phyloP scores from a whole-genome alignment of 768 basidiomycete species.

The Tubosaeta sp. region DNA sequence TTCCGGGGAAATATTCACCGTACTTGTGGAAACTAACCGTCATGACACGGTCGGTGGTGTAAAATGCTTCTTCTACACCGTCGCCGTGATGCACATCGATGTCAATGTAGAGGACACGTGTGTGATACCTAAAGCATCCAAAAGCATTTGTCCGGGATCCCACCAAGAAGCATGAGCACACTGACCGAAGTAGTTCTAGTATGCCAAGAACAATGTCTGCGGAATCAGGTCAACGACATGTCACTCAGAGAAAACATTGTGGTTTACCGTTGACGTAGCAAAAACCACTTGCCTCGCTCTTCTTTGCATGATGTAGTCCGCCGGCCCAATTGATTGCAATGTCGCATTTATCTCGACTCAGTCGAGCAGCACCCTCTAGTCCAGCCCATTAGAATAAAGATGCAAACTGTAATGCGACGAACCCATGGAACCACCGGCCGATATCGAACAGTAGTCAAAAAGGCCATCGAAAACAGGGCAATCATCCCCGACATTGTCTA shows the following conservation, averaged over 20 bases:
- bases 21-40: slow-evolving; percentile 98
- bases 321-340: slow-evolving; percentile 99
- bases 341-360: slow-evolving; percentile 96
- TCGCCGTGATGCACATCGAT: slow-evolving; percentile 99
- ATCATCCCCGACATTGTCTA: slow-evolving; percentile 98
- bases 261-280: slow-evolving; percentile 92
- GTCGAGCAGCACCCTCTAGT: slow-evolving; percentile 91
- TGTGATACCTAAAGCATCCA: slow-evolving; percentile 65
- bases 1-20: slow-evolving; percentile 98
- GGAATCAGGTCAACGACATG: slow-evolving; percentile 1
- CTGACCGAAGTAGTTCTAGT: slow-evolving; percentile 82
- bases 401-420: slow-evolving; percentile 22
- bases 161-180: slow-evolving; percentile 1
- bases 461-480: slow-evolving; percentile 98
- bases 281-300: slow-evolving; percentile 98
- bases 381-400: slow-evolving; percentile 2
- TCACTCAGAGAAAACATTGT: not conserved
- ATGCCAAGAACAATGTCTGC: slow-evolving; percentile 96
- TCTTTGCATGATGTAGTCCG: slow-evolving; percentile 97
- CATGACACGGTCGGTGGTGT: slow-evolving; percentile 98
- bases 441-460: slow-evolving; percentile 99
- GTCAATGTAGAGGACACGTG: slow-evolving; percentile 94
- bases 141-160: not conserved
- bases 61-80: slow-evolving; percentile 99
- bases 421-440: slow-evolving; percentile 99